Evolutionary conservation across 257 asterid genomes (phyloP).

Genomic region (Ilex asprella): DNA sequence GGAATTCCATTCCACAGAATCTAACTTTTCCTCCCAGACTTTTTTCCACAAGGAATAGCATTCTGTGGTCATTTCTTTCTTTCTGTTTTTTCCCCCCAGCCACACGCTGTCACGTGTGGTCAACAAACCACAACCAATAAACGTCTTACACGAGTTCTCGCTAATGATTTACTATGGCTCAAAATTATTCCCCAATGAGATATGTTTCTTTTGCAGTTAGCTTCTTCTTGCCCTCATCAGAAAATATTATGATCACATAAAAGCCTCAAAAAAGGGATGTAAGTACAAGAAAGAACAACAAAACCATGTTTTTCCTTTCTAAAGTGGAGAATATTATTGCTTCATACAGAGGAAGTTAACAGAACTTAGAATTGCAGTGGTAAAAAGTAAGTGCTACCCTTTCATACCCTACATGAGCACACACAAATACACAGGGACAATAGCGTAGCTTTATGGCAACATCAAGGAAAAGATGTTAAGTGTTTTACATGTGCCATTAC

Average conservation of each 20-base stretch:
- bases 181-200: conserved; percentile 18
- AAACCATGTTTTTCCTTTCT: conserved; percentile 18
- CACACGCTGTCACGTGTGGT: conserved; percentile 13
- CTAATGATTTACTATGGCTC: conserved; percentile 30
- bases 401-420: neutral
- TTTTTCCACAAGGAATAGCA: conserved; percentile 39
- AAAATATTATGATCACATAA: conserved; percentile 14
- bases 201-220: conserved; percentile 9
- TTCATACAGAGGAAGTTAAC: too few relatives aligned
- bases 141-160: too few relatives aligned
- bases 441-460: conserved; percentile 36
- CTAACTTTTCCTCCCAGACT: conserved; percentile 14
- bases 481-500: conserved; percentile 29
- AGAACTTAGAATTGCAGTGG: conserved; percentile 3
- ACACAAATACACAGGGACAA: conserved; percentile 4
- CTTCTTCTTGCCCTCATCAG: conserved; percentile 14
- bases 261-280: conserved; percentile 14
- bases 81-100: neutral
- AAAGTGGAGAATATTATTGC: conserved; percentile 19
- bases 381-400: conserved; percentile 14
- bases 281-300: conserved; percentile 37
- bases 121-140: conserved; percentile 3
- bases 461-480: conserved; percentile 28
- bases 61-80: conserved; percentile 49
- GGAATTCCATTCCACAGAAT: conserved; percentile 50